These are phyloP conservation scores for Sonneratia caseolaris DNA, from an alignment of 345 rosid genomes.

Conservation along the genomic window DNA sequence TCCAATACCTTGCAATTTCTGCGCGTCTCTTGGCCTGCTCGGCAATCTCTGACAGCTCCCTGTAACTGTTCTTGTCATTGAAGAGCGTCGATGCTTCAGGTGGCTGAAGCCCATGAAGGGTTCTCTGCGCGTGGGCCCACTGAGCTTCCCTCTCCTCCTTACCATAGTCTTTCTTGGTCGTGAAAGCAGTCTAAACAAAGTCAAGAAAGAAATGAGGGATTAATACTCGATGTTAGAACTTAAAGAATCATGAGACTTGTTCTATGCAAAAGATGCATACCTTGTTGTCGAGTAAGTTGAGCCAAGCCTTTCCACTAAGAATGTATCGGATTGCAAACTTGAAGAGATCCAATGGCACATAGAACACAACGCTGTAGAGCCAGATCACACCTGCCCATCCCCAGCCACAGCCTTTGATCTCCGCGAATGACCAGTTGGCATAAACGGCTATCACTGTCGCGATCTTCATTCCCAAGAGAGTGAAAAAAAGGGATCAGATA, in stretches of 20 bases:
- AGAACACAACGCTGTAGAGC: constrained; percentile 68
- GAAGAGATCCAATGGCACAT: constrained; percentile 63
- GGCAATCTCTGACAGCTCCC: constrained; percentile 73
- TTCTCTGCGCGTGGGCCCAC: constrained; percentile 82
- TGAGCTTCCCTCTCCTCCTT: constrained; percentile 87
- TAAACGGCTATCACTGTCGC: constrained; percentile 72
- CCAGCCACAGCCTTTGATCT: constrained; percentile 70
- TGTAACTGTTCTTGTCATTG: constrained; percentile 49
- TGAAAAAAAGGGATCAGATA: neutral
- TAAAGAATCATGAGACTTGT: neutral
- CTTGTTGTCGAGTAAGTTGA: constrained; percentile 63
- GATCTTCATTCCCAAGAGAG: constrained; percentile 24
- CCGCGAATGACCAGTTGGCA: constrained; percentile 67
- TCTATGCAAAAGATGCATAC: constrained; percentile 17
- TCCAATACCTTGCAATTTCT: constrained; percentile 64
- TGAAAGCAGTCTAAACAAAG: constrained; percentile 61
- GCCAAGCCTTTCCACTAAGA: constrained; percentile 78
- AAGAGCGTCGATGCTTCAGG: constrained; percentile 34
- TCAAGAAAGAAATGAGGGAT: neutral
- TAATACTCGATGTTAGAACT: neutral
- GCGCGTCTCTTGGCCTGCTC: constrained; percentile 88
- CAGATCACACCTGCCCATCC: constrained; percentile 94
- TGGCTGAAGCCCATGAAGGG: constrained; percentile 71
- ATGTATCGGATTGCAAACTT: constrained; percentile 75
- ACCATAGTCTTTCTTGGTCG: constrained; percentile 80